These are phyloP conservation scores for Verticillium klebahnii DNA, from an alignment of 2,329 filamentous ascomycete species.

Conservation along the genomic window DNA sequence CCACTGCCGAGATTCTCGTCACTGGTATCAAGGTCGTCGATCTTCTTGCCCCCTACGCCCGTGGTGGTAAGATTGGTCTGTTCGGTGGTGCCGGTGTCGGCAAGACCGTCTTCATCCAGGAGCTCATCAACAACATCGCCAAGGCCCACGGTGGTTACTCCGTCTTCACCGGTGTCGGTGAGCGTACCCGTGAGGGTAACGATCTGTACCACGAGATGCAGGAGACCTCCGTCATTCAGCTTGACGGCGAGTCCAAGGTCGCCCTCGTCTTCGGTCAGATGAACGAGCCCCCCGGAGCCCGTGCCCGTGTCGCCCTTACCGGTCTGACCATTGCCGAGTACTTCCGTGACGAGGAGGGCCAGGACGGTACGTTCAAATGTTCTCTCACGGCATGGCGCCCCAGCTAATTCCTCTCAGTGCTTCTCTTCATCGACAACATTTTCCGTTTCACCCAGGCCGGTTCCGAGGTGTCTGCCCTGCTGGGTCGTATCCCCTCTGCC, in stretches of 20 bases:
- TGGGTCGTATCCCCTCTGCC: slow-evolving; percentile 99
- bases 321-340: slow-evolving; percentile 78
- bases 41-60: slow-evolving; percentile 95
- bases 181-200: slow-evolving; percentile 99
- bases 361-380: slow-evolving; percentile 64
- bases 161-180: slow-evolving; percentile 99
- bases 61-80: slow-evolving; percentile 99
- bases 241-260: slow-evolving; percentile 99
- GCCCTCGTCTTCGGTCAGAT: slow-evolving; percentile 99
- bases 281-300: slow-evolving; percentile 99
- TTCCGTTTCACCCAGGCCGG: slow-evolving; percentile 99
- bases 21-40: slow-evolving; percentile 99
- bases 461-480: slow-evolving; percentile 98
- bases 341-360: slow-evolving; percentile 72
- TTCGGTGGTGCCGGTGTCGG: slow-evolving; percentile 99
- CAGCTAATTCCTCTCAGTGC: slow-evolving; percentile 51
- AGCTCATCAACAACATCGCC: slow-evolving; percentile 99
- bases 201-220: slow-evolving; percentile 99
- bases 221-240: slow-evolving; percentile 98
- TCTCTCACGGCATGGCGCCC: not conserved
- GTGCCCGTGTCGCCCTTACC: slow-evolving; percentile 98
- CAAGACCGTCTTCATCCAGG: slow-evolving; percentile 99
- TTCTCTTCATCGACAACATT: slow-evolving; percentile 99
- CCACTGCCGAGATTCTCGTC: slow-evolving; percentile 90
- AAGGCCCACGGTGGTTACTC: slow-evolving; percentile 99